Evolutionary conservation across 2,329 filamentous ascomycete species (phyloP).

Genomic region (Neobulgaria alba): DNA sequence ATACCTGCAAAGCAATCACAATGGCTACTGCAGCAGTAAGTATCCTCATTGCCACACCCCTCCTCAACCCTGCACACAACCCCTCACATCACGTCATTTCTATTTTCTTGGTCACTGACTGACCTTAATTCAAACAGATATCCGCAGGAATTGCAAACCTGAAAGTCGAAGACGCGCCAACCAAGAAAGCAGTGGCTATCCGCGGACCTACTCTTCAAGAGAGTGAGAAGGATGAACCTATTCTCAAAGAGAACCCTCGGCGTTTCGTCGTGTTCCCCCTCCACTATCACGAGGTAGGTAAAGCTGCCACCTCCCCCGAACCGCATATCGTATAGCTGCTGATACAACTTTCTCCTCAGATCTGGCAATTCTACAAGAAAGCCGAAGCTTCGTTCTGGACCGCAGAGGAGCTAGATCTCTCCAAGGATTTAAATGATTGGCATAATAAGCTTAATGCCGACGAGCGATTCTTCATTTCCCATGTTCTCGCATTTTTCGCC

Average conservation of each 20-base stretch:
- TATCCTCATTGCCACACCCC: background rate
- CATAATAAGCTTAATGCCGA: conserved; percentile 95
- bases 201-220: conserved; percentile 47
- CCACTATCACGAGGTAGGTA: conserved; percentile 93
- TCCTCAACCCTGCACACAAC: background rate
- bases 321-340: too few relatives aligned
- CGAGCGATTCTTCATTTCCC: conserved; percentile 96
- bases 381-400: conserved; percentile 99
- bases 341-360: conserved; percentile 43
- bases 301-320: conserved; percentile 1
- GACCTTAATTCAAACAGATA: conserved; percentile 51
- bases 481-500: conserved; percentile 98
- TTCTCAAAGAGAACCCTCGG: conserved; percentile 90
- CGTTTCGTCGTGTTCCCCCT: conserved; percentile 98
- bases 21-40: background rate
- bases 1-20: background rate
- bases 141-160: conserved; percentile 76
- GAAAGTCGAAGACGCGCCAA: conserved; percentile 41
- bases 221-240: conserved; percentile 75
- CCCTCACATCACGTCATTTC: conserved; percentile 18
- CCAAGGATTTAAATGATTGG: conserved; percentile 98
- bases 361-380: conserved; percentile 99
- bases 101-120: conserved; percentile 23
- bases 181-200: conserved; percentile 34
- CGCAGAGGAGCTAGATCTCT: conserved; percentile 97